Base-by-base conservation (phyloP, 192 early-diverging fungal species). In the Endogone sp. region DNA sequence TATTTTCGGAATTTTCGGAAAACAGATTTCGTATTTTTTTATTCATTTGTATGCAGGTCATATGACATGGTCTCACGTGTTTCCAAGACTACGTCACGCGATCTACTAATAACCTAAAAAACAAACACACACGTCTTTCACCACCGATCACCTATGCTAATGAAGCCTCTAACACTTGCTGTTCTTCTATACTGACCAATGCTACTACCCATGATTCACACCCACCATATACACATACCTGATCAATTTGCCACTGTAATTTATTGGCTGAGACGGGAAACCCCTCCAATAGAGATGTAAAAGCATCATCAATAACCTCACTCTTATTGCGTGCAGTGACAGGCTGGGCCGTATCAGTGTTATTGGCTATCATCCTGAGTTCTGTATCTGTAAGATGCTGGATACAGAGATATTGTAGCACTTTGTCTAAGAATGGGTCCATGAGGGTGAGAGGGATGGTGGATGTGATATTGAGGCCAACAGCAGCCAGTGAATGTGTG, bases 351-450 rank as follows among this genome's bases (percentile, higher is more conserved):
- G 64, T 58, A 4, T 27, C 26, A 23, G 25, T 55, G 10, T 11
- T 63, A 3, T 21, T 64, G 8, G 69, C 27, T n/a, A 66, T 9
- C 9, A 29, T 66, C 30, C 57, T n/a, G 62, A 66, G 55, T 66
- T 81, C 72, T 56, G 58, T 60, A 73, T 37, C 56, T 9, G 29
- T 20, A 8, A 67, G 63, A 3, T 79, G 32, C 49, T 81, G 79
- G 49, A 81, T 81, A 20, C 79, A 11, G 23, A 81, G 55, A 56
- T 82, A 81, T 26, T 64, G 79, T 11, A 81, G 70, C 2, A 81
- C 63, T 23, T 23, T n/a, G 3, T 23, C 26, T 25, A 79, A 79
- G 29, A 81, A 30, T 6, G 79, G 79, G 20, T 80, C 71, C 29
- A 24, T 25, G 8, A 65, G 64, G 16, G 64, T 81, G 21, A 81